Percentiles rank a stretch among this genome's conserved stretches.
phyloP scores from a whole-genome alignment of 345 rosid species.

The Anacardium occidentale region DNA sequence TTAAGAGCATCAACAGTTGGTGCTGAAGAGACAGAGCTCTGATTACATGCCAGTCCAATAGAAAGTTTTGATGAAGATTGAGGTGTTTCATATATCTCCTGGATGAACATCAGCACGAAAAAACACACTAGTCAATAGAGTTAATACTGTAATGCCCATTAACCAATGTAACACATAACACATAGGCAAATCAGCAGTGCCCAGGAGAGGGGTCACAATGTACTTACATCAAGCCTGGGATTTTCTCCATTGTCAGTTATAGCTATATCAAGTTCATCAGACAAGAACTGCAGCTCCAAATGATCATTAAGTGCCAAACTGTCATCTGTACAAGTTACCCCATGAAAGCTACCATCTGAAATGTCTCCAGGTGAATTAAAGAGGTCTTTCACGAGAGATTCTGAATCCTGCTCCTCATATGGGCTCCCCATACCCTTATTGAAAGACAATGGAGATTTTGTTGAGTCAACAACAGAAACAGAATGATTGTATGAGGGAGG shows the following conservation, averaged over 20 bases:
- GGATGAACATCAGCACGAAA: conserved; percentile 23
- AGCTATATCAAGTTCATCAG: conserved; percentile 80
- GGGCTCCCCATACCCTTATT: conserved; percentile 47
- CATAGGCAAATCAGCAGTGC: not conserved
- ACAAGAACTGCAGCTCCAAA: conserved; percentile 74
- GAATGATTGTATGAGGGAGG: conserved; percentile 53
- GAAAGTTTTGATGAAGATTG: conserved; percentile 40
- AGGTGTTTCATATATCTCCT: conserved; percentile 74
- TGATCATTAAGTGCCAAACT: conserved; percentile 51
- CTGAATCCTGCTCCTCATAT: conserved; percentile 46
- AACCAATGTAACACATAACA: not conserved
- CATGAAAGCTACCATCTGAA: conserved; percentile 55
- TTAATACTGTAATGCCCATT: not conserved
- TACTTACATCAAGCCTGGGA: conserved; percentile 81
- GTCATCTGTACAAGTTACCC: conserved; percentile 41
- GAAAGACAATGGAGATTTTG: conserved; percentile 51
- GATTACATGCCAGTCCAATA: conserved; percentile 30
- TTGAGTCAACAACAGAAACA: conserved; percentile 50
- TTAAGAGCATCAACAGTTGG: conserved; percentile 43
- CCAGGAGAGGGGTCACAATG: not conserved
- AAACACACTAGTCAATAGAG: conserved; percentile 23
- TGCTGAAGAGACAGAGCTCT: conserved; percentile 29
- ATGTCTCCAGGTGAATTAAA: conserved; percentile 50
- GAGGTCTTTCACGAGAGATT: conserved; percentile 49
- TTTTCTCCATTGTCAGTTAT: conserved; percentile 74